phyloP scores from a whole-genome alignment of 768 basidiomycete species.

The Rhodosporidiobolus odoratus region DNA sequence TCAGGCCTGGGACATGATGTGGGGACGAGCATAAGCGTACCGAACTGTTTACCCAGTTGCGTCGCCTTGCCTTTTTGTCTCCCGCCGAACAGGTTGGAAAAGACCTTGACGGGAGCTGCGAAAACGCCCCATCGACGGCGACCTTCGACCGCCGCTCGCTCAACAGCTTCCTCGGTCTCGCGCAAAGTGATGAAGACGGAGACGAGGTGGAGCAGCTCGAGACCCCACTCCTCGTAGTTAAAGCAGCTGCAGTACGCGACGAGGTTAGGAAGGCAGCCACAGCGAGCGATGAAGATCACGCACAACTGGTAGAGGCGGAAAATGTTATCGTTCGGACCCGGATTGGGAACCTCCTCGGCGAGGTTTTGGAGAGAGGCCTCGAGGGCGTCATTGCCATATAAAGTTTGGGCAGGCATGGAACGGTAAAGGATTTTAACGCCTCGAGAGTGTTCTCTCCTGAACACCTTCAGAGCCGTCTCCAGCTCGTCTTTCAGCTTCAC shows the following conservation, averaged over 20 bases:
- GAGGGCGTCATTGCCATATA: slow-evolving; percentile 10
- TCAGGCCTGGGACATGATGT: neutral
- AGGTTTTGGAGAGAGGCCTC: neutral
- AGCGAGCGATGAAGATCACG: neutral
- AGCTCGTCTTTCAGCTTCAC: slow-evolving; percentile 38
- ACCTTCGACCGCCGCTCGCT: neutral
- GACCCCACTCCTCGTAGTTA: slow-evolving; percentile 87
- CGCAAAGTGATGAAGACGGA: slow-evolving; percentile 79
- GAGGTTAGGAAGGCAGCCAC: slow-evolving; percentile 41
- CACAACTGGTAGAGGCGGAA: slow-evolving; percentile 28
- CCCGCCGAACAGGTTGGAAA: neutral
- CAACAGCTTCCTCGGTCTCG: slow-evolving; percentile 54
- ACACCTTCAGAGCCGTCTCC: slow-evolving; percentile 39
- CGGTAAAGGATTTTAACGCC: slow-evolving; percentile 39
- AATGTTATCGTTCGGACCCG: slow-evolving; percentile 36
- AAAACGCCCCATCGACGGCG: slow-evolving; percentile 17
- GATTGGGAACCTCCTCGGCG: neutral
- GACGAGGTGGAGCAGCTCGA: slow-evolving; percentile 71
- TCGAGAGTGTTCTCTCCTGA: slow-evolving; percentile 41
- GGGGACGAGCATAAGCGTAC: slow-evolving; percentile 38
- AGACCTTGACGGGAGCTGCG: neutral
- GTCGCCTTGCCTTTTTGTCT: neutral
- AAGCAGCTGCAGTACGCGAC: slow-evolving; percentile 81
- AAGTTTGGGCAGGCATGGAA: slow-evolving; percentile 16
- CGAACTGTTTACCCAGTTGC: slow-evolving; percentile 27